Conservation (phyloP, 352 stramenopile species). For the Aphanomyces euteiches region DNA sequence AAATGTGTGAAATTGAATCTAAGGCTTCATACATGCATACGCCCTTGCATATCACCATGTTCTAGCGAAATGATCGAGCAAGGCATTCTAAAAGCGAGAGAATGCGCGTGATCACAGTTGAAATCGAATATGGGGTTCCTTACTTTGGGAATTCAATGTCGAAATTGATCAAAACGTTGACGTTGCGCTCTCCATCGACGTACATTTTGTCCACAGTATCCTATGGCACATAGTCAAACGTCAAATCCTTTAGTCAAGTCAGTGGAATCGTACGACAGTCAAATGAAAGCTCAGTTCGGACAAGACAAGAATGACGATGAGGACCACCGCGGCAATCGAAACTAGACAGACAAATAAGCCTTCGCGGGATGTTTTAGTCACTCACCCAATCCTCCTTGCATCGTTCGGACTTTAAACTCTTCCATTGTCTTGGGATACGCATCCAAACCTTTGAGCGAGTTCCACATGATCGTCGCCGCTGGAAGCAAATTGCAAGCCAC, state of each 20-base stretch:
- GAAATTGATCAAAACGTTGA: slow-evolving; percentile 70
- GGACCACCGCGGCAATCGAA: slow-evolving; percentile 63
- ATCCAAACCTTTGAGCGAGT: slow-evolving; percentile 48
- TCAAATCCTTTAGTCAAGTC: not conserved
- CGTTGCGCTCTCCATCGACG: slow-evolving; percentile 68
- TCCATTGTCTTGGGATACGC: slow-evolving; percentile 85
- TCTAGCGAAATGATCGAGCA: slow-evolving; percentile 71
- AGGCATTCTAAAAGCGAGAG: slow-evolving; percentile 48
- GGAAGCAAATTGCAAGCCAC: not conserved
- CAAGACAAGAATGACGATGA: slow-evolving; percentile 59
- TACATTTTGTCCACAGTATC: slow-evolving; percentile 84
- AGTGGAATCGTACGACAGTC: slow-evolving; percentile 38
- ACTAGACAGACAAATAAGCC: slow-evolving; percentile 36
- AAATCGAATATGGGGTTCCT: not conserved
- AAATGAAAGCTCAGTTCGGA: slow-evolving; percentile 81
- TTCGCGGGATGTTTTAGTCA: slow-evolving; percentile 23
- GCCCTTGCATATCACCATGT: slow-evolving; percentile 63
- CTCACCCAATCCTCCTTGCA: slow-evolving; percentile 73
- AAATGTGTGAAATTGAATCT: not conserved
- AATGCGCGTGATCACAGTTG: not conserved
- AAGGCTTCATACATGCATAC: slow-evolving; percentile 41
- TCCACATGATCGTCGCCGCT: slow-evolving; percentile 2
- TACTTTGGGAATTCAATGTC: slow-evolving; percentile 74
- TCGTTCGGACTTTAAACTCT: slow-evolving; percentile 84
- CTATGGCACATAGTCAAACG: slow-evolving; percentile 27